A percentile compares a stretch with the other conserved stretches of the same genome.
Conservation (phyloP, 805 yeast species). For the Citeromyces nyonsensis region DNA sequence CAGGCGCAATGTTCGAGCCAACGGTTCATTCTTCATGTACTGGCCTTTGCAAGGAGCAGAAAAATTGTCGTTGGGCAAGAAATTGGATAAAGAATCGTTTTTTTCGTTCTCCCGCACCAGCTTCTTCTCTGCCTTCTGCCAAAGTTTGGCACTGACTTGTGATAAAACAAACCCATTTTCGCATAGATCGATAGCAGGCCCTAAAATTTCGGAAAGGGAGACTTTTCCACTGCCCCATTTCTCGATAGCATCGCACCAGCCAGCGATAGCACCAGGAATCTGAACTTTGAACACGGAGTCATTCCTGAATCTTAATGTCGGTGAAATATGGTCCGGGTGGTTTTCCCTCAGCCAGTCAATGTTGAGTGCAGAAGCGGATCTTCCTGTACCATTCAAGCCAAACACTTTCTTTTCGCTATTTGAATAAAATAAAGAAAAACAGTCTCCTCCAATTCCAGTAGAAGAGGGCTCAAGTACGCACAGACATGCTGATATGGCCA, state of each 20-base stretch:
- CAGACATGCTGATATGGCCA: constrained; percentile 12
- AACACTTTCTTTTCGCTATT: constrained; percentile 29
- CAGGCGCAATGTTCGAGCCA: constrained; percentile 35
- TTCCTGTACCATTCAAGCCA: constrained; percentile 69
- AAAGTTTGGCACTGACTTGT: constrained; percentile 34
- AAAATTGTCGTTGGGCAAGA: constrained; percentile 20
- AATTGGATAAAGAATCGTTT: constrained; percentile 12
- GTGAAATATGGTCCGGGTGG: constrained; percentile 22
- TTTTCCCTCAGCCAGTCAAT: constrained; percentile 29
- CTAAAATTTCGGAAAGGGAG: constrained; percentile 35
- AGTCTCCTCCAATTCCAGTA: constrained; percentile 56
- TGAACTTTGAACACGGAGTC: constrained; percentile 44
- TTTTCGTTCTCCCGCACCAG: constrained; percentile 18
- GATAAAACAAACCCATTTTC: constrained; percentile 53
- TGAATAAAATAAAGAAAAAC: constrained; percentile 47
- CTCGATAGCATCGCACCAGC: constrained; percentile 58
- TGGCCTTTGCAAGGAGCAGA: constrained; percentile 45
- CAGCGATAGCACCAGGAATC: constrained; percentile 73
- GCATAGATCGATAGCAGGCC: constrained; percentile 57
- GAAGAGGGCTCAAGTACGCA: constrained; percentile 22
- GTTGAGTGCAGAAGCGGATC: constrained; percentile 35
- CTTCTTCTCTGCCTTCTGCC: constrained; percentile 24
- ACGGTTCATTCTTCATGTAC: constrained; percentile 28
- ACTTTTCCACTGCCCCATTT: constrained; percentile 65
- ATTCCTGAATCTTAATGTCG: constrained; percentile 28